Evolutionary conservation across 306 rosid species (phyloP).

Genomic region (Hylodesmum podocarpum): DNA sequence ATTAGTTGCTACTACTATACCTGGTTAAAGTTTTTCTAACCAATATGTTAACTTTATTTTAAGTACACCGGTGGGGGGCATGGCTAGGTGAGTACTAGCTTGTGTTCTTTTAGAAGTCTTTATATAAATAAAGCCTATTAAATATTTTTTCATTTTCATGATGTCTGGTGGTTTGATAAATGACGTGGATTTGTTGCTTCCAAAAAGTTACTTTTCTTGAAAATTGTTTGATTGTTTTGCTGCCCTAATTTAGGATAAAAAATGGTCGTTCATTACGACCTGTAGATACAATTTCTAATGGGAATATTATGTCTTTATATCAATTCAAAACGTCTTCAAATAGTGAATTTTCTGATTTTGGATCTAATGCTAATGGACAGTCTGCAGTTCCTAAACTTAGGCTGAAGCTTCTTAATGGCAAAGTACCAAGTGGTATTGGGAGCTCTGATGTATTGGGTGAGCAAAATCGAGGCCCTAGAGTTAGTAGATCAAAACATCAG

Average conservation of each 20-base stretch:
- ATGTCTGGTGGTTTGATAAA: not conserved
- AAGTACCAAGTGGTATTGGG: conserved; percentile 51
- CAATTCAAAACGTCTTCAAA: conserved; percentile 52
- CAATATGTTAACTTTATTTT: not conserved
- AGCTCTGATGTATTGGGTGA: conserved; percentile 67
- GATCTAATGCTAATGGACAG: conserved; percentile 57
- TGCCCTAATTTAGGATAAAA: conserved; percentile 50
- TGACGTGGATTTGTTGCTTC: not conserved
- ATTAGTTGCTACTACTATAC: not conserved
- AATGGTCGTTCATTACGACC: conserved; percentile 46
- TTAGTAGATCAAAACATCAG: conserved; percentile 59
- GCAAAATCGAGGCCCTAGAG: conserved; percentile 93
- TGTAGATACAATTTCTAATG: conserved; percentile 51
- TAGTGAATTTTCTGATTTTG: conserved; percentile 57
- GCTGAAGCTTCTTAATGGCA: conserved; percentile 51
- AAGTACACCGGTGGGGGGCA: not conserved
- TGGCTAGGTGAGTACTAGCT: not conserved
- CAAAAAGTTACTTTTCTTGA: not conserved
- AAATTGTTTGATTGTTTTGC: not conserved
- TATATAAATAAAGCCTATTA: not conserved
- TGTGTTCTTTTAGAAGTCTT: not conserved
- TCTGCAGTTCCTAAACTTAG: conserved; percentile 49
- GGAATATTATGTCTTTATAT: conserved; percentile 47
- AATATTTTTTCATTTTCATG: not conserved
- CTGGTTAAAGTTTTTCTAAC: not conserved